phyloP scores from a whole-genome alignment of 495 filamentous ascomycete species.

The Cercophora newfieldiana region DNA sequence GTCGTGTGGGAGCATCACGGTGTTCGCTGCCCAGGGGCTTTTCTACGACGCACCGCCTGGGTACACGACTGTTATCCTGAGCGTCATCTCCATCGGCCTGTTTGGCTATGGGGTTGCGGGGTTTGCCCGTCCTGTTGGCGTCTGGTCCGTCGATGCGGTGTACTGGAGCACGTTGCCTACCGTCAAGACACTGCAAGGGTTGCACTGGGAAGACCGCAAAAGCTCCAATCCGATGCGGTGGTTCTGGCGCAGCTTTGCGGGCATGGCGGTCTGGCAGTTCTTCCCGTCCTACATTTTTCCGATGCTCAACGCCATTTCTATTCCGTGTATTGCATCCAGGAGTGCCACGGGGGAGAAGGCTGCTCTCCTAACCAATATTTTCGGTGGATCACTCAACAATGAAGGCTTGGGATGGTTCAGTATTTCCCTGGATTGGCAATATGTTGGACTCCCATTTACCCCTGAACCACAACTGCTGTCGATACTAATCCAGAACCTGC shows the following conservation, averaged over 20 bases:
- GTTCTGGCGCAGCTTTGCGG: slow-evolving; percentile 43
- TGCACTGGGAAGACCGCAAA: slow-evolving; percentile 41
- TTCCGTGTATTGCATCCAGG: slow-evolving; percentile 55
- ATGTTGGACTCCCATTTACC: slow-evolving; percentile 36
- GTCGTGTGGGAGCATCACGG: slow-evolving; percentile 34
- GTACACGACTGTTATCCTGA: slow-evolving; percentile 40
- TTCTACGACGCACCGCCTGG: slow-evolving; percentile 45
- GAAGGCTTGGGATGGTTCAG: slow-evolving; percentile 51
- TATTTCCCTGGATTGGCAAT: slow-evolving; percentile 59
- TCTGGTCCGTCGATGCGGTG: slow-evolving; percentile 55
- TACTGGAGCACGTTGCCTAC: slow-evolving; percentile 44
- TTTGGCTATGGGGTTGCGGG: slow-evolving; percentile 58
- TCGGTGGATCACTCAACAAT: slow-evolving; percentile 57
- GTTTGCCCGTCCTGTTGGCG: slow-evolving; percentile 51
- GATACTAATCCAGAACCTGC: slow-evolving; percentile 24
- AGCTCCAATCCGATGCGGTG: slow-evolving; percentile 38
- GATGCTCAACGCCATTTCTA: slow-evolving; percentile 54
- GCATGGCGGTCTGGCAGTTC: slow-evolving; percentile 52
- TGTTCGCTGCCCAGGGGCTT: slow-evolving; percentile 45
- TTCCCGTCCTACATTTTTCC: slow-evolving; percentile 56
- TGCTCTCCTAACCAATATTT: slow-evolving; percentile 57
- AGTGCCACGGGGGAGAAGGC: slow-evolving; percentile 40
- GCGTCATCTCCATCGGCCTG: slow-evolving; percentile 45
- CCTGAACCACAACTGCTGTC: slow-evolving; percentile 35
- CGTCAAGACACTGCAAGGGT: slow-evolving; percentile 44